Conservation (phyloP, 257 asterid genomes). For the Plectranthus barbatus region DNA sequence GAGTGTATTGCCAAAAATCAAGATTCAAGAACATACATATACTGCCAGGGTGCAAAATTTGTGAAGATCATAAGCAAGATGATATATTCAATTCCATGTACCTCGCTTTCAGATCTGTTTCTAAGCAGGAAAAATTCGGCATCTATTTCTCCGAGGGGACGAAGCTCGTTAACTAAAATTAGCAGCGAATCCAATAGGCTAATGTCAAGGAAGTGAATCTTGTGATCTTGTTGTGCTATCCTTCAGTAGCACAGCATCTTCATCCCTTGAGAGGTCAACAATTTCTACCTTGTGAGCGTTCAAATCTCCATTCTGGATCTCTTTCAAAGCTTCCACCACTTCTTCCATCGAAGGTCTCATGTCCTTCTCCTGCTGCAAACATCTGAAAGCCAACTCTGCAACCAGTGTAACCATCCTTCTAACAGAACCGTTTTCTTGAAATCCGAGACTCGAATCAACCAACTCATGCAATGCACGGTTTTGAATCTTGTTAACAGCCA, state of each 20-base stretch:
- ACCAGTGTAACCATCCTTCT: conserved; percentile 38
- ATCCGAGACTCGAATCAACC: conserved; percentile 54
- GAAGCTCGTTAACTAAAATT: neutral
- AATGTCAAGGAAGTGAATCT: conserved; percentile 12
- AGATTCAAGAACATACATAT: neutral
- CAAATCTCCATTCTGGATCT: conserved; percentile 30
- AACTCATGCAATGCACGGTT: conserved; percentile 46
- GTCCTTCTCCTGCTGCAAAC: conserved; percentile 56
- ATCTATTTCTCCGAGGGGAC: neutral
- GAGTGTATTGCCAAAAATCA: neutral
- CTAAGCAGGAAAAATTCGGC: too few species aligned
- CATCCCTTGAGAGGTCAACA: conserved; percentile 32
- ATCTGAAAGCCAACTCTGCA: conserved; percentile 67
- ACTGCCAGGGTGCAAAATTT: neutral
- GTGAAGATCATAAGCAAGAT: conserved; percentile 1
- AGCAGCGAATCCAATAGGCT: neutral
- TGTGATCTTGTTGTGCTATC: conserved; percentile 17
- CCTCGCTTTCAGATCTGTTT: neutral
- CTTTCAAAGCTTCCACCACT: conserved; percentile 37
- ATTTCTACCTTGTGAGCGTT: conserved; percentile 23
- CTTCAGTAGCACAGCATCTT: conserved; percentile 22
- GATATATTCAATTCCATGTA: neutral
- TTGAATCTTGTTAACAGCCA: conserved; percentile 75
- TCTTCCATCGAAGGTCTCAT: conserved; percentile 75
- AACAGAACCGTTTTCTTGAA: conserved; percentile 26